Evolutionary conservation across 257 asterid species (phyloP).

Genomic region (Gentiana dahurica): DNA sequence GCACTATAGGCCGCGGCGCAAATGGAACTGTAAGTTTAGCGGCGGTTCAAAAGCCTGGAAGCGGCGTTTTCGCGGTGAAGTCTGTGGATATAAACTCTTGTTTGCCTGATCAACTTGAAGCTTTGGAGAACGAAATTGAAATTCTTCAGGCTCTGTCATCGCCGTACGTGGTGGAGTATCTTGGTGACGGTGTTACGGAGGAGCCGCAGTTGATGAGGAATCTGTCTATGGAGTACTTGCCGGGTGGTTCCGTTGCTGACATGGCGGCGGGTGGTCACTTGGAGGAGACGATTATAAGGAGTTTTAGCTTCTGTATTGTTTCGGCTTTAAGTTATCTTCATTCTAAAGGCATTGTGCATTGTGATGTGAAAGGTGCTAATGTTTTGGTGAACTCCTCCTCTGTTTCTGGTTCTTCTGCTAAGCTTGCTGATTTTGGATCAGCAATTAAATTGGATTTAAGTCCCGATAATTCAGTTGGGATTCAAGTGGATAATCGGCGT

Average conservation of each 20-base stretch:
- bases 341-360: slow-evolving; percentile 44
- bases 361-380: slow-evolving; percentile 55
- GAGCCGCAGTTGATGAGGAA: slow-evolving; percentile 18
- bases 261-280: slow-evolving; percentile 9
- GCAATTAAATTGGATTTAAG: slow-evolving; percentile 15
- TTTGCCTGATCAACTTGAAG: slow-evolving; percentile 25
- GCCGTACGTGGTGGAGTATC: slow-evolving; percentile 39
- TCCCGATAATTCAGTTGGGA: no score
- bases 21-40: slow-evolving; percentile 40
- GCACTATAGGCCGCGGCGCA: slow-evolving; percentile 46
- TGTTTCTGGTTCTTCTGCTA: slow-evolving; percentile 14
- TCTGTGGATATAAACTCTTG: slow-evolving; percentile 24
- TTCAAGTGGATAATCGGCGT: background rate
- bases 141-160: slow-evolving; percentile 36
- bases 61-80: slow-evolving; percentile 42
- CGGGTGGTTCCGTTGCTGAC: slow-evolving; percentile 42
- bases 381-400: slow-evolving; percentile 28
- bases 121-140: slow-evolving; percentile 43
- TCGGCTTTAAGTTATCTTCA: slow-evolving; percentile 46
- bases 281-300: slow-evolving; percentile 15
- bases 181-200: slow-evolving; percentile 38
- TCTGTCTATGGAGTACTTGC: slow-evolving; percentile 45
- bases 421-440: slow-evolving; percentile 59
- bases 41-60: slow-evolving; percentile 16
- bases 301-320: slow-evolving; percentile 39